These are phyloP conservation scores for Acidiella bohemica DNA, from an alignment of 495 filamentous ascomycete genomes.

Conservation along the genomic window DNA sequence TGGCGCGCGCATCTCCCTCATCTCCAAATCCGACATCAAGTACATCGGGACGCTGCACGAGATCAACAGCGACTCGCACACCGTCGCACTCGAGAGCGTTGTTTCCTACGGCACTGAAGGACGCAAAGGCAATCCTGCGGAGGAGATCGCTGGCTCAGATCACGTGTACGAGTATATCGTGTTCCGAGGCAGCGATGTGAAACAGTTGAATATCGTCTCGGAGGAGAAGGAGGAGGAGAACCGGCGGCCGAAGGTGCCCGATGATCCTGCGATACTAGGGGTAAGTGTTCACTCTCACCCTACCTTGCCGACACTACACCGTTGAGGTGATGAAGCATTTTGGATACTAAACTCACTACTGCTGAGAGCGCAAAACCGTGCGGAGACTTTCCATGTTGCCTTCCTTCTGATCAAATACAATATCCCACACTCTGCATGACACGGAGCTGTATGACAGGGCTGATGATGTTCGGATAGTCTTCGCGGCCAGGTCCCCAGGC, in stretches of 20 bases:
- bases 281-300: constrained; percentile 59
- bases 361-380: constrained; percentile 85
- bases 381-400: constrained; percentile 95
- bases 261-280: constrained; percentile 93
- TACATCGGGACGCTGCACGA: constrained; percentile 94
- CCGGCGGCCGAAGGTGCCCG: constrained; percentile 57
- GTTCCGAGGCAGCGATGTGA: constrained; percentile 96
- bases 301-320: constrained; percentile 3
- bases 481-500: constrained; percentile 23
- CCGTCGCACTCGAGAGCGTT: constrained; percentile 92
- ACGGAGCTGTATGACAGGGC: background rate
- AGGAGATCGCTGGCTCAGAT: constrained; percentile 68
- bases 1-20: constrained; percentile 68
- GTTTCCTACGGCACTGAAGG: constrained; percentile 87
- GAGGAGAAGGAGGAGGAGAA: constrained; percentile 46
- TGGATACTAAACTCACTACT: constrained; percentile 67
- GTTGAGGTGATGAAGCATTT: constrained; percentile 62
- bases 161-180: constrained; percentile 97
- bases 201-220: constrained; percentile 86
- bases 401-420: constrained; percentile 78
- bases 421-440: background rate
- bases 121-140: constrained; percentile 57
- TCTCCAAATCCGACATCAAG: constrained; percentile 95
- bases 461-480: constrained; percentile 15
- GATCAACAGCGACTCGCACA: constrained; percentile 93